Evolutionary conservation across 257 asterid genomes (phyloP).

Genomic region (Pogostemon cablin): DNA sequence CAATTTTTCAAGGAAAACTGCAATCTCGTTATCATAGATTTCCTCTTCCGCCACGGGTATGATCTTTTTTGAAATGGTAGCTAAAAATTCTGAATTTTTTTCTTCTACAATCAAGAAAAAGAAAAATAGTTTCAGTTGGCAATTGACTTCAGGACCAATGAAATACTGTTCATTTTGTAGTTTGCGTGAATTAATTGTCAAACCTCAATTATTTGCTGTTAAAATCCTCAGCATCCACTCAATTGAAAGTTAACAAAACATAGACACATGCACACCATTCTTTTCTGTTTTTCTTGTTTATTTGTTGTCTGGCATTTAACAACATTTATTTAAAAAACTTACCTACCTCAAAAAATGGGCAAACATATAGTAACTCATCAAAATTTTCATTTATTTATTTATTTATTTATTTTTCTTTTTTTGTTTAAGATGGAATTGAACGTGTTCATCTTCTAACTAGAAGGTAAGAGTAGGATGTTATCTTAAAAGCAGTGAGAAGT

Average conservation of each 20-base stretch:
- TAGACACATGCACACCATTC: not conserved
- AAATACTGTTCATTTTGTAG: not conserved
- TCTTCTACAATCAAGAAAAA: not conserved
- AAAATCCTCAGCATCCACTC: not conserved
- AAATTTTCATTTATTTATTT: too few species aligned
- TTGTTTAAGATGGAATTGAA: not conserved
- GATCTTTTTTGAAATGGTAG: slow-evolving; percentile 27
- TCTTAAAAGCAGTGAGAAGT: too few species aligned
- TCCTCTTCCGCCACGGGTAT: slow-evolving; percentile 94
- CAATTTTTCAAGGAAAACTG: slow-evolving; percentile 71
- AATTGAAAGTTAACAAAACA: slow-evolving; percentile 3
- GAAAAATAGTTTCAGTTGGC: not conserved
- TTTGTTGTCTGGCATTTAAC: not conserved
- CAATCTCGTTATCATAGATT: slow-evolving; percentile 83
- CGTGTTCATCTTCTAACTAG: not conserved
- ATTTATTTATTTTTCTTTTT: too few species aligned
- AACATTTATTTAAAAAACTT: too few species aligned
- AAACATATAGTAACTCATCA: not conserved
- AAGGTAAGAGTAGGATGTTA: not conserved
- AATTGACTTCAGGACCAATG: not conserved
- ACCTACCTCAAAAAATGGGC: not conserved
- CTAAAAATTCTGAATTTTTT: not conserved
- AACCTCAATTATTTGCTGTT: not conserved
- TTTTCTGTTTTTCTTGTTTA: not conserved
- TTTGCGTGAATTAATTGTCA: not conserved